Percentiles rank a stretch among this genome's conserved stretches.
These are phyloP conservation scores for Oryza australiensis DNA, from an alignment of 176 grass and related monocot species.

Conservation along the genomic window DNA sequence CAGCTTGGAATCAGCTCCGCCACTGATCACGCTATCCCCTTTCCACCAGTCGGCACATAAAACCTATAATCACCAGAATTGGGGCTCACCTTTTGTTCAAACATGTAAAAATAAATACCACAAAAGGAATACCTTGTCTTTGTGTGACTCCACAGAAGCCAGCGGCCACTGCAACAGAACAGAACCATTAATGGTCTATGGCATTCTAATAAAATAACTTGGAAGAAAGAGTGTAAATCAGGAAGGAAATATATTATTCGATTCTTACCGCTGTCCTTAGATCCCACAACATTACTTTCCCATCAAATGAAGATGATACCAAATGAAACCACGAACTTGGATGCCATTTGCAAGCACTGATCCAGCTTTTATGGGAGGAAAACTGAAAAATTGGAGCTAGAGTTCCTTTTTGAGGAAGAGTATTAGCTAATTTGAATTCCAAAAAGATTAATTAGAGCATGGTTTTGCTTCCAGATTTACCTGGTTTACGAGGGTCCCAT, in stretches of 20 bases:
- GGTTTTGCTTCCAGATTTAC: constrained; percentile 45
- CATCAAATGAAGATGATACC: constrained; percentile 91
- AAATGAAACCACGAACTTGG: constrained; percentile 86
- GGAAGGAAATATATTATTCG: constrained; percentile 11
- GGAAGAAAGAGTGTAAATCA: not conserved
- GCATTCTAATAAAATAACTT: not conserved
- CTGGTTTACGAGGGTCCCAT: constrained; percentile 98
- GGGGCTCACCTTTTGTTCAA: not conserved
- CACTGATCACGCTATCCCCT: constrained; percentile 71
- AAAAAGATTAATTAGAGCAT: constrained; percentile 13
- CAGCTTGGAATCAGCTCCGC: constrained; percentile 94
- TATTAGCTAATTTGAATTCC: constrained; percentile 19
- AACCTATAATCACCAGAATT: constrained; percentile 46
- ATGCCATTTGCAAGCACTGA: constrained; percentile 89
- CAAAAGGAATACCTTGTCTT: constrained; percentile 64
- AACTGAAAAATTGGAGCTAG: constrained; percentile 91
- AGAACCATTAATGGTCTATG: not conserved
- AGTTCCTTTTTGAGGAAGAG: constrained; percentile 58
- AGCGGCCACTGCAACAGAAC: constrained; percentile 76
- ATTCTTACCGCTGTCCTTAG: constrained; percentile 88
- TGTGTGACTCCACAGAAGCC: constrained; percentile 70
- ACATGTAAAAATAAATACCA: not conserved
- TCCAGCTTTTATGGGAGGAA: constrained; percentile 91
- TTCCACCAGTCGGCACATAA: constrained; percentile 96
- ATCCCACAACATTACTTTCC: constrained; percentile 99